Base-by-base conservation (phyloP, 1,284 basidiomycete species). In the Thelephora terrestris region DNA sequence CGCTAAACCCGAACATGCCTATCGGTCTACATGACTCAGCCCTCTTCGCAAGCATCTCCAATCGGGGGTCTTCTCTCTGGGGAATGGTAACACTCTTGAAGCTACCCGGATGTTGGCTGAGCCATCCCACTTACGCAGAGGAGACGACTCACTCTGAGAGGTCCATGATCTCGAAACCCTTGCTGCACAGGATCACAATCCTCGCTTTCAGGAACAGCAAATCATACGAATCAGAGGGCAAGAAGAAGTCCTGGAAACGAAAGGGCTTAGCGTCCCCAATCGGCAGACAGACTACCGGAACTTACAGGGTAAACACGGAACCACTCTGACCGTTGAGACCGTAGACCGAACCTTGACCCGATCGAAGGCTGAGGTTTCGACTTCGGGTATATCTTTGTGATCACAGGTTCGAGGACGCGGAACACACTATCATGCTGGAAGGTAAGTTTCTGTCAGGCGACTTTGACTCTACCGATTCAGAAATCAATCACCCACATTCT, bases 61-160 rank as follows among this genome's bases (percentile, higher is more conserved):
- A 70, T 6, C 79, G 75, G 25, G 84, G 75, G 55, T 92, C 88
- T 55, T 91, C 88, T 24, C 79, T 74, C 49, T 78, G 76, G 7
- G 89, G 85, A 49, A 96, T 92, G 1, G 88, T 89, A 1, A 91
- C 89, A 58, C 90, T 91, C 66, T 89, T 85, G 64, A 91, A 81
- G 58, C 86, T 91, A 53, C 17, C 46, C 24, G 40, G 42, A 6
- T 12, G 37, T 42, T 43, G 57, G 39, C 50, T 53, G 35, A 37
- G 35, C 16, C 16, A 16, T n/a, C n/a, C n/a, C n/a, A n/a, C n/a
- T n/a, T n/a, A n/a, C n/a, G 57, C n/a, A n/a, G n/a, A n/a, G n/a
- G n/a, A n/a, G n/a, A n/a, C n/a, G n/a, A n/a, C n/a, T n/a, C n/a
- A n/a, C n/a, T n/a, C n/a, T n/a, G n/a, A n/a, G n/a, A n/a, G n/a